Evolutionary conservation across 345 rosid species (phyloP).

Genomic region (Euphorbia tirucalli): DNA sequence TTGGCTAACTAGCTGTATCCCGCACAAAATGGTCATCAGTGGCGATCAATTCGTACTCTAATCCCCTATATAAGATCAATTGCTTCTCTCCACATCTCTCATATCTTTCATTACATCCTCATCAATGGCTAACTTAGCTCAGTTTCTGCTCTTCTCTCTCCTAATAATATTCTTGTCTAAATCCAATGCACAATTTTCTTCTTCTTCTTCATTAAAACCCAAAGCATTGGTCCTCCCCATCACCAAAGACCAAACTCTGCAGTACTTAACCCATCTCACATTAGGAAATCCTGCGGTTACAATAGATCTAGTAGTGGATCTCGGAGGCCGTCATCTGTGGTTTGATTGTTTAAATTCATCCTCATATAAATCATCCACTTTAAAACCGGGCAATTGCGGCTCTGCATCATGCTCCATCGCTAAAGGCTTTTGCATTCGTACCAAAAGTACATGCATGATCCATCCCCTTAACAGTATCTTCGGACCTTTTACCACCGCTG

Average conservation of each 20-base stretch:
- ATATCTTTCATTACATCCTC: too few species aligned
- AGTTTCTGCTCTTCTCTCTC: background rate
- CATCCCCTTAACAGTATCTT: background rate
- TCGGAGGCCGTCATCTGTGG: constrained; percentile 13
- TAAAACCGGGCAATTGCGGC: constrained; percentile 6
- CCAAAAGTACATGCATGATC: background rate
- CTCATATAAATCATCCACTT: constrained; percentile 13
- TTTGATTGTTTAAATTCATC: background rate
- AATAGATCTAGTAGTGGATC: constrained; percentile 7
- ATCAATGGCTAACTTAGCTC: background rate
- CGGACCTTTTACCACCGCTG: background rate
- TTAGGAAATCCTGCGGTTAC: constrained; percentile 21
- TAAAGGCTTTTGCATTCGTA: constrained; percentile 4
- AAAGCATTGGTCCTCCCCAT: constrained; percentile 27
- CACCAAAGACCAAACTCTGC: constrained; percentile 22
- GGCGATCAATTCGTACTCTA: background rate
- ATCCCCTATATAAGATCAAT: too few species aligned
- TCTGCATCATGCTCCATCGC: constrained; percentile 22
- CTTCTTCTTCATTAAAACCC: constrained; percentile 15
- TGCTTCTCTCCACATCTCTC: too few species aligned
- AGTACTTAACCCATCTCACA: constrained; percentile 26
- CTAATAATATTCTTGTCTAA: too few species aligned
- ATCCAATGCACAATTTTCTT: background rate
- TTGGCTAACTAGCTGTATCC: too few species aligned
- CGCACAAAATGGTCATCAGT: too few species aligned